Conservation (phyloP, 2,329 filamentous ascomycete species). For the Colletotrichum limetticola region DNA sequence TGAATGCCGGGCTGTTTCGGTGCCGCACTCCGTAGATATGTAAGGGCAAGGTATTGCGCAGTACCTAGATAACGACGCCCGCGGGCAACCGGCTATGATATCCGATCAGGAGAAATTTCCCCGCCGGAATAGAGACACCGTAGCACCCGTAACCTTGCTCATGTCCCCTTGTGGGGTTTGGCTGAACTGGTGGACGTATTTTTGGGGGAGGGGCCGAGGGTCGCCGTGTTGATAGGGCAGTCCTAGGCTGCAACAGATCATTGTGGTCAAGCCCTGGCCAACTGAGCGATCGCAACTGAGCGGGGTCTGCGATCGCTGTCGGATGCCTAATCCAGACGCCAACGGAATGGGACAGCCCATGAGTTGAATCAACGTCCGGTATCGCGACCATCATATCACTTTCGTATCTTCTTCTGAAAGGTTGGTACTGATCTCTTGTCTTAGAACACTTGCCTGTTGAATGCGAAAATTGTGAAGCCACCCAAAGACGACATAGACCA, state of each 20-base stretch:
- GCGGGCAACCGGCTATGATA: neutral
- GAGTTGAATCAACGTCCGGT: neutral
- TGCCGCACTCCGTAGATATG: neutral
- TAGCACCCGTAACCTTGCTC: neutral
- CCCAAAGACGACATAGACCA: neutral
- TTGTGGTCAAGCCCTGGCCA: neutral
- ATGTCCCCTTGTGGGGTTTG: neutral
- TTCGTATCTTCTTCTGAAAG: neutral
- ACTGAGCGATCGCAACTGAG: neutral
- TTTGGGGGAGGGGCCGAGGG: too few species aligned
- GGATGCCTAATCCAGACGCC: neutral
- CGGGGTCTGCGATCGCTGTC: neutral
- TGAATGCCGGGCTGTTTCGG: neutral
- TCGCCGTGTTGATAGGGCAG: neutral
- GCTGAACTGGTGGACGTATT: neutral
- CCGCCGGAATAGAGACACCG: neutral
- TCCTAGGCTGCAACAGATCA: neutral
- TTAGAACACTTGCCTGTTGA: neutral
- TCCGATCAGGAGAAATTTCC: neutral
- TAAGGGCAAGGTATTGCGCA: too few species aligned
- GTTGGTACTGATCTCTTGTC: neutral
- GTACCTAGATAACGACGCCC: neutral
- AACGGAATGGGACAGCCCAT: neutral
- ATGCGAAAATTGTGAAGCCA: neutral
- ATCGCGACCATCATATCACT: neutral